Evolutionary conservation across 2,329 filamentous ascomycete genomes (phyloP).

Genomic region (Lachnellula suecica): DNA sequence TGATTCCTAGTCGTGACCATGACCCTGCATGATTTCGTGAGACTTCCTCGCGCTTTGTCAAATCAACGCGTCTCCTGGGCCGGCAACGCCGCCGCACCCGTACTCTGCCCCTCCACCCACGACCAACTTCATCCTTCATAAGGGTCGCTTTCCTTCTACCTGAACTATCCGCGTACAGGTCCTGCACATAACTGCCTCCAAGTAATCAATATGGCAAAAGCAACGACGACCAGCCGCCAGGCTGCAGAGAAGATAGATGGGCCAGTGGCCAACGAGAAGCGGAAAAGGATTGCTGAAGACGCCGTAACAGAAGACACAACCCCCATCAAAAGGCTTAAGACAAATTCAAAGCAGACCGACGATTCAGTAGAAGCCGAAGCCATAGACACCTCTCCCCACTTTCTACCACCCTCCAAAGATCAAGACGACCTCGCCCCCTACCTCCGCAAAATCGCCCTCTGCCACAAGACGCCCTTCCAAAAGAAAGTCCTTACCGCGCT

Average conservation of each 20-base stretch:
- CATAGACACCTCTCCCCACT: background rate
- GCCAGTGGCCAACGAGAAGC: constrained; percentile 1
- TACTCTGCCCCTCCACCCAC: too few relatives aligned
- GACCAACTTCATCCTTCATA: too few relatives aligned
- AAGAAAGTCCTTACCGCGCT: constrained; percentile 69
- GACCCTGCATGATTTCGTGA: too few relatives aligned
- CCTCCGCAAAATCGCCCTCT: constrained; percentile 25
- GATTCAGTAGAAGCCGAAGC: background rate
- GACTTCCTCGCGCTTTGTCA: too few relatives aligned
- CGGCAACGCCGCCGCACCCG: too few relatives aligned
- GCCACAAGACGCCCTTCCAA: constrained; percentile 49
- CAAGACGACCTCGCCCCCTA: constrained; percentile 17
- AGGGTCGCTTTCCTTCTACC: background rate
- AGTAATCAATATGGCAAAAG: background rate
- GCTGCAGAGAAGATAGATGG: background rate
- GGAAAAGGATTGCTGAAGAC: background rate
- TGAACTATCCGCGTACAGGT: background rate
- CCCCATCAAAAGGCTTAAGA: background rate
- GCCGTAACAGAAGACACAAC: background rate
- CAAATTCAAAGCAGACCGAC: background rate
- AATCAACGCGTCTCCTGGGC: too few relatives aligned
- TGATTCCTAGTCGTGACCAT: too few relatives aligned
- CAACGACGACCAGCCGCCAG: background rate
- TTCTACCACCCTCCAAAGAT: background rate
- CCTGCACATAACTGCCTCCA: background rate